Evolutionary conservation across 1,284 basidiomycete species (phyloP), one percentile per base, ranked within the genome.

Genomic region (Rhodotorula sp.): DNA sequence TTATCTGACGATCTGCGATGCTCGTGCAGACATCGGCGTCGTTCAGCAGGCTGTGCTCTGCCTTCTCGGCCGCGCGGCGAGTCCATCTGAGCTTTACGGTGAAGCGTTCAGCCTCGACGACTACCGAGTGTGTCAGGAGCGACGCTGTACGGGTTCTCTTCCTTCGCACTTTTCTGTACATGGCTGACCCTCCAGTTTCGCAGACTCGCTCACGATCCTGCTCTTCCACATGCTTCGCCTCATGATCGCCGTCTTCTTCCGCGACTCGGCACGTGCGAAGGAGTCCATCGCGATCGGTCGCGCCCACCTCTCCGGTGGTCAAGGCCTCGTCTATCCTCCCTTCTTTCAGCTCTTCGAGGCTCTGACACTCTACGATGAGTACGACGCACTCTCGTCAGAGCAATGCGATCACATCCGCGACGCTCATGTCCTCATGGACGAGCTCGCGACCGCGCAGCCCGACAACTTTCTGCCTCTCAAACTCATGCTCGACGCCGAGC

Each of bases 301-400:
- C 1, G 48, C 61, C 30, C 36, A 59, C 20, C 39, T 73, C 36
- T 48, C 27, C 3, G 69, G 72, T 6, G 68, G 57, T 1, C 63
- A 71, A 61, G 72, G 72, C 3, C 60, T 74, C 8, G 34, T 74
- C 24, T 74, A 64, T 34, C 64, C 72, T 0, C 36, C 46, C 15
- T 64, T 67, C 51, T 74, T 74, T 53, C 60, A 87, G 77, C 39
- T 89, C 86, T 67, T 91, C 86, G 78, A 92, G 91, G 22, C 86
- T 87, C 58, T 88, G 86, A 77, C 86, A 85, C 46, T 86, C 82
- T 39, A 88, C 86, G 17, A 92, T 87, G 74, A 88, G 83, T 70
- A 84, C 83, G 19, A 88, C 88, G 39, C 89, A 88, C 67, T 86
- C 86, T 9, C 91, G 82, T 57, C 90, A 85, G 46, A 90, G 82